phyloP scores from a whole-genome alignment of 106 monocot species.

The Dendrobium chrysotoxum region DNA sequence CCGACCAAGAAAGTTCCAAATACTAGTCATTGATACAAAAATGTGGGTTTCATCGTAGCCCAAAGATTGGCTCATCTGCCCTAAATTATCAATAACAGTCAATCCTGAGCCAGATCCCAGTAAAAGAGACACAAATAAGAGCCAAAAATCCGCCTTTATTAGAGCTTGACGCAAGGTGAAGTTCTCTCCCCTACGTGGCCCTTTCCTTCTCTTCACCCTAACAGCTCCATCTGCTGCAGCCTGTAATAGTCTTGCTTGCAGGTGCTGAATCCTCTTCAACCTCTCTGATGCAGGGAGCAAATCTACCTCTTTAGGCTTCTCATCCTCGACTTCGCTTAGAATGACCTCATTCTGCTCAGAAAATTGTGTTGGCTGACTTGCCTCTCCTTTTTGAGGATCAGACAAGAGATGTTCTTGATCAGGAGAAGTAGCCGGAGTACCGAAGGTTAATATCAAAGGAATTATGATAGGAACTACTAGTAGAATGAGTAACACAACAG shows the following conservation, averaged over 20 bases:
- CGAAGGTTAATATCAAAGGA: constrained; percentile 44
- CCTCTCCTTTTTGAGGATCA: constrained; percentile 39
- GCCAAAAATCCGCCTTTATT: constrained; percentile 92
- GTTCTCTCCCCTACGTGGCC: constrained; percentile 75
- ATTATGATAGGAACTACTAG: constrained; percentile 51
- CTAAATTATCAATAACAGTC: constrained; percentile 84
- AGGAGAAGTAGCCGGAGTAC: constrained; percentile 8
- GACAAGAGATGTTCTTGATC: constrained; percentile 40
- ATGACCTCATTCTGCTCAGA: constrained; percentile 42
- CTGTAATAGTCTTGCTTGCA: constrained; percentile 69
- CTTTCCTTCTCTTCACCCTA: constrained; percentile 72
- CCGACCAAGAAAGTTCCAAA: constrained; percentile 91
- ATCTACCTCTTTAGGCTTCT: constrained; percentile 75
- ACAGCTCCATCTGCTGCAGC: constrained; percentile 90
- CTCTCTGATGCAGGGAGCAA: constrained; percentile 74
- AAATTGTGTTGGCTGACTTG: constrained; percentile 20
- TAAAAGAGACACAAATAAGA: constrained; percentile 68
- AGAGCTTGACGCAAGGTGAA: constrained; percentile 81
- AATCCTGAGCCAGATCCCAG: constrained; percentile 83
- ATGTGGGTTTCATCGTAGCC: constrained; percentile 65
- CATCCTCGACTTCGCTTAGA: constrained; percentile 87
- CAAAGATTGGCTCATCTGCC: constrained; percentile 80
- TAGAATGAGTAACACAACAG: constrained; percentile 38
- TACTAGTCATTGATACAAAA: constrained; percentile 86
- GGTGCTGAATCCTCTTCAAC: constrained; percentile 64